Conservation (phyloP, 495 filamentous ascomycete species). For the Aspergillus funiculosus region DNA sequence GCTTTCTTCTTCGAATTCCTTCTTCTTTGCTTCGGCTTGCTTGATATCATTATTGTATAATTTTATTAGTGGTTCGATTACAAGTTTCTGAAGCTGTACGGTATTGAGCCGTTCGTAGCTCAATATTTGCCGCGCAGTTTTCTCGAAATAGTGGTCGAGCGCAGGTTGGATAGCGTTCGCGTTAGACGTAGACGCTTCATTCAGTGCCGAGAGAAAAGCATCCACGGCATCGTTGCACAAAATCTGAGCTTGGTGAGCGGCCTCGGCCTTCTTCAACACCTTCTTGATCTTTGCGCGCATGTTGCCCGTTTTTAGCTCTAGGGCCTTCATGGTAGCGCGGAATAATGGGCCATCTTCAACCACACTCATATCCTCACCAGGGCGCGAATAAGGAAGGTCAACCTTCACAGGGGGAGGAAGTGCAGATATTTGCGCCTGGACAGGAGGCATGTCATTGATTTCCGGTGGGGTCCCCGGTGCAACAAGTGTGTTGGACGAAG, state of each 20-base stretch:
- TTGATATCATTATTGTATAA: conserved; percentile 96
- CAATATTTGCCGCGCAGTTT: conserved; percentile 87
- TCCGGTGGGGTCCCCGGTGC: conserved; percentile 63
- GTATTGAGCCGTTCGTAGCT: conserved; percentile 80
- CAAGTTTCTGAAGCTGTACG: conserved; percentile 75
- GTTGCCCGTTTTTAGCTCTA: conserved; percentile 95
- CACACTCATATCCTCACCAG: conserved; percentile 78
- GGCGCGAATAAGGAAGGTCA: conserved; percentile 78
- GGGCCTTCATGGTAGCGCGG: conserved; percentile 90
- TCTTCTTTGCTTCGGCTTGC: conserved; percentile 93
- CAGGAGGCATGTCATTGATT: conserved; percentile 38
- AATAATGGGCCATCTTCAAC: conserved; percentile 94
- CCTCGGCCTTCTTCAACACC: conserved; percentile 83
- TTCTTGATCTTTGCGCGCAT: conserved; percentile 94
- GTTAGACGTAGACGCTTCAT: conserved; percentile 84
- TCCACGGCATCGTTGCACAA: conserved; percentile 78
- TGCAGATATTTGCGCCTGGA: conserved; percentile 35
- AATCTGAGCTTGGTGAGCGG: conserved; percentile 70
- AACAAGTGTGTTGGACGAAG: conserved; percentile 39
- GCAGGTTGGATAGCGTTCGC: conserved; percentile 93
- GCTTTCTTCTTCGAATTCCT: conserved; percentile 97
- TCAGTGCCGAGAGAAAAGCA: conserved; percentile 79
- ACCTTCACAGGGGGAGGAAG: conserved; percentile 65
- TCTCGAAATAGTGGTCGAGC: conserved; percentile 96
- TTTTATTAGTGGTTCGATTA: conserved; percentile 89